phyloP scores from a whole-genome alignment of 2,329 filamentous ascomycete species.

The Seiridium unicorne region DNA sequence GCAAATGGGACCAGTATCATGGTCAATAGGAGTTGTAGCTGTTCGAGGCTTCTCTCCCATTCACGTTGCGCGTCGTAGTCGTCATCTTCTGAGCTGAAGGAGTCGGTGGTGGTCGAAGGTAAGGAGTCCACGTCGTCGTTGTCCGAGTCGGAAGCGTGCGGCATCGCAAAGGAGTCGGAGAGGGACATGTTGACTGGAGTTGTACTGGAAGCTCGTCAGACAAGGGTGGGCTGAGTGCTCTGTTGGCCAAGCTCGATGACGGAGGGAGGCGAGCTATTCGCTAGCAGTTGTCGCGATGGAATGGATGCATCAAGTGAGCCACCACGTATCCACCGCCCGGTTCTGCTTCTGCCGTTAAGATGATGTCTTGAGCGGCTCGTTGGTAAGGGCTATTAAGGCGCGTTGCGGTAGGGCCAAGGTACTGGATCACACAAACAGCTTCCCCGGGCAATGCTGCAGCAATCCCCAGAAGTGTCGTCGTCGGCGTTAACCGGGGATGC shows the following conservation, averaged over 20 bases:
- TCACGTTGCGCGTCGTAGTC: constrained; percentile 87
- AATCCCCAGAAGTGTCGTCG: background rate
- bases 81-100: constrained; percentile 54
- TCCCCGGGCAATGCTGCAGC: background rate
- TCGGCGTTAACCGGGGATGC: background rate
- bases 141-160: constrained; percentile 45
- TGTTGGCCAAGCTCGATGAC: background rate
- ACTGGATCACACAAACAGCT: background rate
- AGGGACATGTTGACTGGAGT: constrained; percentile 28
- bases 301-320: background rate
- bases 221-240: background rate
- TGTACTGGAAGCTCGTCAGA: background rate
- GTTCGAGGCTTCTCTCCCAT: constrained; percentile 92
- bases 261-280: constrained; percentile 4
- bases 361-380: too few relatives aligned
- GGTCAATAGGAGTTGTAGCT: constrained; percentile 86
- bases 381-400: too few relatives aligned
- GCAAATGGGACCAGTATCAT: constrained; percentile 94
- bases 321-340: background rate
- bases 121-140: constrained; percentile 63
- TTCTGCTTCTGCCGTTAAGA: too few relatives aligned
- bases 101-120: constrained; percentile 56
- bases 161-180: constrained; percentile 51
- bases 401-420: background rate
- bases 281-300: background rate